These are phyloP conservation scores for Camptophora hylomeconis DNA, from an alignment of 2,329 filamentous ascomycete species.

Conservation along the genomic window DNA sequence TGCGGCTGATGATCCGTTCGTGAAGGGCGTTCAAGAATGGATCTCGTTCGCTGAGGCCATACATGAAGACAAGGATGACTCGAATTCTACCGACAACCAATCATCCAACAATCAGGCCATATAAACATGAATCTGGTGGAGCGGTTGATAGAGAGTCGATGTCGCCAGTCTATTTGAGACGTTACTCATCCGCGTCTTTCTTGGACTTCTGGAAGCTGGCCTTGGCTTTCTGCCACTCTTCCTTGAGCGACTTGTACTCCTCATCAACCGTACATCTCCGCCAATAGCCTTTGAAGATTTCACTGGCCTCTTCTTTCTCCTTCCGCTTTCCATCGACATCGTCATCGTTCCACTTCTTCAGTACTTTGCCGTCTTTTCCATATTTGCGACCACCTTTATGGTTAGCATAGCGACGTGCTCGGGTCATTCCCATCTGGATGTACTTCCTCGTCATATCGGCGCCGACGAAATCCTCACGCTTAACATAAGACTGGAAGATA, in stretches of 20 bases:
- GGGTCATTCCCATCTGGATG: constrained; percentile 53
- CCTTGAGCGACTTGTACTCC: constrained; percentile 36
- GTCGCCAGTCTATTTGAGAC: no score
- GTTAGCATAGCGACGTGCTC: constrained; percentile 47
- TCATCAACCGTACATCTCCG: constrained; percentile 24
- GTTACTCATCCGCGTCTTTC: neutral
- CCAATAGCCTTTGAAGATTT: constrained; percentile 18
- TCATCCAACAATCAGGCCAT: no score
- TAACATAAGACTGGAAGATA: constrained; percentile 41
- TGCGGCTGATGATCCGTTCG: constrained; percentile 55
- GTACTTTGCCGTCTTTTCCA: constrained; percentile 23
- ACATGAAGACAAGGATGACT: constrained; percentile 19
- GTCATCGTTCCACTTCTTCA: constrained; percentile 31
- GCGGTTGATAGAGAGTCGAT: no score
- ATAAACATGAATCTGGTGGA: no score
- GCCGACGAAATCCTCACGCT: constrained; percentile 44
- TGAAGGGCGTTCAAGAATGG: constrained; percentile 71
- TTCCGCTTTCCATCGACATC: constrained; percentile 24
- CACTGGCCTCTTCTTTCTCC: constrained; percentile 19
- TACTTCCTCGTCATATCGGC: constrained; percentile 55
- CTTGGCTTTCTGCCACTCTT: constrained; percentile 23
- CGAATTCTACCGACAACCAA: constrained; percentile 1
- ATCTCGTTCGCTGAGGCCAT: constrained; percentile 58
- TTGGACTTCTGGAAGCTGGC: constrained; percentile 8
- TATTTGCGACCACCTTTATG: constrained; percentile 44